phyloP scores from a whole-genome alignment of 2,329 filamentous ascomycete genomes.

The Fusarium bulbicola region DNA sequence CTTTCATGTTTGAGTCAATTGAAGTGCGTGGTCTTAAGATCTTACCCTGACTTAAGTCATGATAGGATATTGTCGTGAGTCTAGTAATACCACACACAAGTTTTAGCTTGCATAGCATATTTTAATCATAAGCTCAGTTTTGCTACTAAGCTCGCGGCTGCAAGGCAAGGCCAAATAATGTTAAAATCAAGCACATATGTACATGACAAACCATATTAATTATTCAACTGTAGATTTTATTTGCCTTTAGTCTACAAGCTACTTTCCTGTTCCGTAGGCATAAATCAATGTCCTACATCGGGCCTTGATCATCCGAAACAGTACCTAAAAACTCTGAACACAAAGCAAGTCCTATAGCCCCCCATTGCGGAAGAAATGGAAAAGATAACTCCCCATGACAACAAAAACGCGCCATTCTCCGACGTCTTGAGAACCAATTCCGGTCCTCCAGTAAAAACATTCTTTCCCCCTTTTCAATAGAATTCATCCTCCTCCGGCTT shows the following conservation, averaged over 20 bases:
- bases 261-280: background rate
- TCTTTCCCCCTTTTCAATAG: slow-evolving; percentile 5
- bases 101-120: background rate
- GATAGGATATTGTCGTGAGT: background rate
- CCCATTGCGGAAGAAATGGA: slow-evolving; percentile 9
- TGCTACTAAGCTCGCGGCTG: background rate
- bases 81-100: background rate
- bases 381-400: slow-evolving; percentile 17
- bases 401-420: slow-evolving; percentile 41
- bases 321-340: slow-evolving; percentile 22
- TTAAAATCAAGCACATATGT: background rate
- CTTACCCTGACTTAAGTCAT: background rate
- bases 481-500: background rate
- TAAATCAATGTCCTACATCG: slow-evolving; percentile 1
- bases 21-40: background rate
- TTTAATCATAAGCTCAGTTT: background rate
- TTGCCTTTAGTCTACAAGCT: slow-evolving; percentile 17
- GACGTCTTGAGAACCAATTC: slow-evolving; percentile 30
- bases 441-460: slow-evolving; percentile 2
- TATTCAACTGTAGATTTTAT: slow-evolving; percentile 6
- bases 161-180: background rate
- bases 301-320: slow-evolving; percentile 1
- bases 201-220: background rate
- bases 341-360: slow-evolving; percentile 17
- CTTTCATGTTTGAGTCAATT: background rate